These are phyloP conservation scores for Eucalyptus caleyi DNA, from an alignment of 345 rosid species.

Conservation along the genomic window DNA sequence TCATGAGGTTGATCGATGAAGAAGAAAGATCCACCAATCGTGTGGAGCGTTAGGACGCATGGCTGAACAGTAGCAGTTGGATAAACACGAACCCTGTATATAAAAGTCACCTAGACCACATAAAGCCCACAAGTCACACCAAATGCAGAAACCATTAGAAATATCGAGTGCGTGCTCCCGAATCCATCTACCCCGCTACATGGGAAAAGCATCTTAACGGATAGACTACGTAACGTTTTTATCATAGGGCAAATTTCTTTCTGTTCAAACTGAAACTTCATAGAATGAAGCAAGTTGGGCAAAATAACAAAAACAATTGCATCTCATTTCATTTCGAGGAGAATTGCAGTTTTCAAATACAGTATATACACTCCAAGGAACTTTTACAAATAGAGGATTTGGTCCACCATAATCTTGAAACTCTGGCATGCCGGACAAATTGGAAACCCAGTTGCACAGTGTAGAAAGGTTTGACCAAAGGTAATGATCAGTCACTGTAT, in stretches of 20 bases:
- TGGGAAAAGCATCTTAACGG: neutral
- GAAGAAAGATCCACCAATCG: neutral
- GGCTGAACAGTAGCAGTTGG: neutral
- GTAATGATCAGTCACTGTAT: conserved; percentile 38
- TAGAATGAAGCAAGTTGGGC: neutral
- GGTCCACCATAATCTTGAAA: neutral
- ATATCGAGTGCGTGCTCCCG: neutral
- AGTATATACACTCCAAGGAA: neutral
- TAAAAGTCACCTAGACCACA: neutral
- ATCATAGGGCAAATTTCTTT: neutral
- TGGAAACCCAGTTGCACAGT: neutral
- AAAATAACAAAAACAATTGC: neutral
- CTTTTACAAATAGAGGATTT: neutral
- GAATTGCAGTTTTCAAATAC: neutral
- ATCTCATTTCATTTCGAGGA: neutral
- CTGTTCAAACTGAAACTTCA: neutral
- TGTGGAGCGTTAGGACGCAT: neutral
- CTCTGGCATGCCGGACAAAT: neutral
- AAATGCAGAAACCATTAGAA: neutral
- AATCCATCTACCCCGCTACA: neutral
- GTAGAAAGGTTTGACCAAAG: neutral
- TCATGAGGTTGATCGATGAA: neutral
- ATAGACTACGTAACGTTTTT: neutral
- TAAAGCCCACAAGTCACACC: neutral
- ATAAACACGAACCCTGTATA: neutral